Evolutionary conservation across 2,329 filamentous ascomycete genomes (phyloP), one percentile per base, ranked within the genome.

Genomic region (Monascus ruber): DNA sequence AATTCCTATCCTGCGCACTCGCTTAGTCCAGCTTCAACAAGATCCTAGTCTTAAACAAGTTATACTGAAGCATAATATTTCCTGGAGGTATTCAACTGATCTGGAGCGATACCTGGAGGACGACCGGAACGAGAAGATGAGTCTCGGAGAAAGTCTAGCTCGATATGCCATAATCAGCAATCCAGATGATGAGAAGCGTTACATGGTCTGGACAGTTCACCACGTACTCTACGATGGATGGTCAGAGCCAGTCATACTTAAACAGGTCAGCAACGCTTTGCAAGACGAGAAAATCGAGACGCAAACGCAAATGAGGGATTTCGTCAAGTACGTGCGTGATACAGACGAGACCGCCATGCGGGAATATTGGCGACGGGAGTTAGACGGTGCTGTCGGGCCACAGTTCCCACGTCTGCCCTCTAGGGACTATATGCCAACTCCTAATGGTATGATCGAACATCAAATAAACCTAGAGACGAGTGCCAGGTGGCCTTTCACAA

Each of bases 211-310:
- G 56, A 71, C 69, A 0, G 60, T 71, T 36, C 71, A 73, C 42
- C 70, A 73, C 42, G 69, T 66, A 8, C 54, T 73, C 4, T 73
- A 72, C 44, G 71, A 74, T 43, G 71, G 69, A n/a, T 64, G 62
- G 62, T 65, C 60, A 7, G 54, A 62, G 42, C 59, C 62, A 4
- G 42, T 63, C 2, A 56, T 65, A 26, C 52, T 64, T 2, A 49
- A 61, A 6, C 45, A 59, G 33, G 55, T 64, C 24, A 53, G 46
- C 26, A 47, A 56, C 26, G 50, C 51, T 4, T 42, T 60, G 37
- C 43, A 49, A 10, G 64, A 17, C 40, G 44, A n/a, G n/a, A n/a
- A n/a, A n/a, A n/a, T n/a, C n/a, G n/a, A n/a, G n/a, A n/a, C n/a
- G n/a, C n/a, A n/a, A n/a, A n/a, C n/a, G n/a, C n/a, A n/a, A n/a